Evolutionary conservation across 441 rosid genomes (phyloP), one percentile per base, ranked within the genome.

Genomic region (Mallotus repandus): DNA sequence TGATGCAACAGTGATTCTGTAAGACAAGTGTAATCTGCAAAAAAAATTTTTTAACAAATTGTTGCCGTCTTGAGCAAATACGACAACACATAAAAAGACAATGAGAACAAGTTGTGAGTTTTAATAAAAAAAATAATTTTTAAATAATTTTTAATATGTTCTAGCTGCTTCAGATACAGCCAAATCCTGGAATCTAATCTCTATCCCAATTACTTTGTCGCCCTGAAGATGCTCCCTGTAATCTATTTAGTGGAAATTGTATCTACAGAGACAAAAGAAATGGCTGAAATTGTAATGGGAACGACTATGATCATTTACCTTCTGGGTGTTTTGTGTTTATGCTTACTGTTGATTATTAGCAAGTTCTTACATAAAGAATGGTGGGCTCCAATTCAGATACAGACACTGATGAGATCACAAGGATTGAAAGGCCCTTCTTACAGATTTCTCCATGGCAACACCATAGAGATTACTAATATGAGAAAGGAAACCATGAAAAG

Each of bases 371-470:
- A 59, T 63, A 54, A 75, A 63, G n/a, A 73, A 46, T 79, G 80
- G 84, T 71, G 63, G 78, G 55, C 19, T n/a, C 81, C 83, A 15
- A 53, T 71, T 10, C 63, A 70, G 64, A 18, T 72, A 22, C 76
- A 70, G 59, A 55, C 74, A 15, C 32, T 69, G 54, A 77, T 81
- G 83, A 71, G 58, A 5, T 66, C 68, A 13, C 85, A 81, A 65
- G 80, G 82, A 55, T 77, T 82, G 9, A 62, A 49, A 66, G 87
- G 87, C 21, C 86, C 84, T 49, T 32, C 83, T 52, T 72, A 69
- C 76, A 78, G 63, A 71, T 76, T 85, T 77, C 15, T 73, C 22
- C 74, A 76, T 57, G 88, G 88, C 4, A 81, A 59, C 85, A 78
- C 78, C 71, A 70, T 60, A 66, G 80, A 83, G 62, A 71, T 78